A percentile compares a stretch with the other conserved stretches of the same genome.
Evolutionary conservation across 2,329 filamentous ascomycete genomes (phyloP).

Genomic region (Epichloe sibirici): DNA sequence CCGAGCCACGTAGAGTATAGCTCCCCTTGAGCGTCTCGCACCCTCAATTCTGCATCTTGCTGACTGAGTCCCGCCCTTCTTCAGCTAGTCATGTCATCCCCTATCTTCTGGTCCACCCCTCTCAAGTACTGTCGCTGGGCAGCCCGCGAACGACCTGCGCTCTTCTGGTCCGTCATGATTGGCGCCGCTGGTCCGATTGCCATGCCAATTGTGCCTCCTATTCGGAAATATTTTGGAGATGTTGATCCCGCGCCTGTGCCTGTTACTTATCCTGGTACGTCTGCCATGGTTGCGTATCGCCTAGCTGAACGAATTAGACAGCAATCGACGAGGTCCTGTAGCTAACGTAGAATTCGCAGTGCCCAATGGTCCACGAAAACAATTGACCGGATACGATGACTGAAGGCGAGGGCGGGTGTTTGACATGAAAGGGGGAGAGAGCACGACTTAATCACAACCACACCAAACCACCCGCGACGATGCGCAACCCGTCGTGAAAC

Average conservation of each 20-base stretch:
- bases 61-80: background rate
- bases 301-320: background rate
- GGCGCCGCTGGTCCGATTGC: conserved; percentile 60
- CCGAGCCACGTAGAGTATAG: background rate
- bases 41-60: background rate
- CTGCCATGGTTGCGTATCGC: background rate
- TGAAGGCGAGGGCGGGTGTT: conserved; percentile 18
- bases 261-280: conserved; percentile 82
- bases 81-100: conserved; percentile 43
- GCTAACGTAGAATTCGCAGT: conserved; percentile 26
- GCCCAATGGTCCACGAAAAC: conserved; percentile 46
- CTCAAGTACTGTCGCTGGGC: conserved; percentile 82
- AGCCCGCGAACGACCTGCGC: conserved; percentile 74
- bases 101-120: conserved; percentile 77
- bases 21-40: background rate
- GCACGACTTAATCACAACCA: background rate
- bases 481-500: background rate
- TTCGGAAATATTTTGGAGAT: conserved; percentile 64
- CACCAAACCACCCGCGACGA: background rate
- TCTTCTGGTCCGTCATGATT: conserved; percentile 76
- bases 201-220: conserved; percentile 59
- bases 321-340: background rate
- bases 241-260: conserved; percentile 61
- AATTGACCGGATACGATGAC: conserved; percentile 49
- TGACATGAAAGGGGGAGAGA: background rate